phyloP scores from a whole-genome alignment of 2,329 filamentous ascomycete species.

The Pseudohalonectria lignicola region DNA sequence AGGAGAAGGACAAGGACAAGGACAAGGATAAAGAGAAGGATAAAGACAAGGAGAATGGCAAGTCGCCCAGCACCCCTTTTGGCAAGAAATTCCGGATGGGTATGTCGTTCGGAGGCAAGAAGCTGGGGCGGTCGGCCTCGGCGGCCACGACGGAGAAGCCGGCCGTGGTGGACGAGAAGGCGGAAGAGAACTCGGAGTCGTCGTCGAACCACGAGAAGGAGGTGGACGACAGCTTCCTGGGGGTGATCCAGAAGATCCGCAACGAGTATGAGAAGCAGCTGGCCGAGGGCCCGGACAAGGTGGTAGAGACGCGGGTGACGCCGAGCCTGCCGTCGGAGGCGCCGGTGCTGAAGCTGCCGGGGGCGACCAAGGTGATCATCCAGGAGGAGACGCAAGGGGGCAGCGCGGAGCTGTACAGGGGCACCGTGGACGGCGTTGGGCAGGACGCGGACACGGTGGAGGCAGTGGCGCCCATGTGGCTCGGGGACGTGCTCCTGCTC shows the following conservation, averaged over 20 bases:
- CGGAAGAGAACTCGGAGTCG: conserved; percentile 51
- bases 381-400: conserved; percentile 59
- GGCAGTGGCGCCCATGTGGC: conserved; percentile 79
- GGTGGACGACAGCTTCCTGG: conserved; percentile 64
- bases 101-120: conserved; percentile 72
- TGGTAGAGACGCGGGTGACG: conserved; percentile 51
- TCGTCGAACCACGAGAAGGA: conserved; percentile 59
- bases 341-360: conserved; percentile 59
- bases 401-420: conserved; percentile 79
- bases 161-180: conserved; percentile 64
- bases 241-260: conserved; percentile 61
- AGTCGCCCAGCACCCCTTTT: conserved; percentile 54
- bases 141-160: conserved; percentile 62
- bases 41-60: conserved; percentile 39
- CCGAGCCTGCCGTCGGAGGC: conserved; percentile 65
- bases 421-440: conserved; percentile 69
- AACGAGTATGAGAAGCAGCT: conserved; percentile 62
- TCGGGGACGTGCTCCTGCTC: conserved; percentile 76
- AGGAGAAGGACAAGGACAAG: conserved; percentile 34
- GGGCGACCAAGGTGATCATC: conserved; percentile 55
- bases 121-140: conserved; percentile 60
- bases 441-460: conserved; percentile 75
- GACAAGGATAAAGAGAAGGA: conserved; percentile 33
- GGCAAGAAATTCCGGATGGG: conserved; percentile 76
- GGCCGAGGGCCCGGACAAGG: conserved; percentile 38